phyloP scores from a whole-genome alignment of 1,284 basidiomycete genomes.

The Golubevia sp. region DNA sequence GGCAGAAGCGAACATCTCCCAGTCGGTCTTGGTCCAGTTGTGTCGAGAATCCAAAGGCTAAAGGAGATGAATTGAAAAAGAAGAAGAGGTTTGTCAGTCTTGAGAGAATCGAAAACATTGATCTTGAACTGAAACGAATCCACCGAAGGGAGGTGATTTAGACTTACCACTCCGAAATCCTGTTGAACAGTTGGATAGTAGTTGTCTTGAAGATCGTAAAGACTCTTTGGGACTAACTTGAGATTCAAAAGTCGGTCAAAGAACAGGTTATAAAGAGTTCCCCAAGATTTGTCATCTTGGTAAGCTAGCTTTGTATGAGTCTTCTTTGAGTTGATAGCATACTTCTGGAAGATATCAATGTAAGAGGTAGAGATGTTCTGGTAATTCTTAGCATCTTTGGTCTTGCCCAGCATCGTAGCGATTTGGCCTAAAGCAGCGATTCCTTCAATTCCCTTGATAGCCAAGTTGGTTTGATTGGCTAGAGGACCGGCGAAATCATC shows the following conservation, averaged over 20 bases:
- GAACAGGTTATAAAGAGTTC: slow-evolving; percentile 57
- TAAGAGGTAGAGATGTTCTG: slow-evolving; percentile 39
- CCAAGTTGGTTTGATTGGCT: slow-evolving; percentile 52
- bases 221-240: slow-evolving; percentile 42
- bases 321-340: slow-evolving; percentile 29
- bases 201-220: slow-evolving; percentile 56
- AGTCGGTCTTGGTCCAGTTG: slow-evolving; percentile 57
- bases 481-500: slow-evolving; percentile 53
- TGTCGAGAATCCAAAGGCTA: slow-evolving; percentile 60
- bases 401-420: slow-evolving; percentile 30
- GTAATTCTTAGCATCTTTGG: slow-evolving; percentile 35
- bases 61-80: too few relatives aligned
- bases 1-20: slow-evolving; percentile 45
- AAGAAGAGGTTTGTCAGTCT: too few relatives aligned
- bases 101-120: too few relatives aligned
- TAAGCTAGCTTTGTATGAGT: slow-evolving; percentile 61
- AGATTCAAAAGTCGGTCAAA: slow-evolving; percentile 49
- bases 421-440: slow-evolving; percentile 51
- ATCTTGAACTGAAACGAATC: too few relatives aligned
- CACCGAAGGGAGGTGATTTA: too few relatives aligned
- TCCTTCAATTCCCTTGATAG: slow-evolving; percentile 51
- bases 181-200: slow-evolving; percentile 49
- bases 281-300: slow-evolving; percentile 57
- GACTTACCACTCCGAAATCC: too few relatives aligned
- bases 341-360: slow-evolving; percentile 38